Evolutionary conservation across 1,284 basidiomycete genomes (phyloP).

Genomic region (Boletus mariae): DNA sequence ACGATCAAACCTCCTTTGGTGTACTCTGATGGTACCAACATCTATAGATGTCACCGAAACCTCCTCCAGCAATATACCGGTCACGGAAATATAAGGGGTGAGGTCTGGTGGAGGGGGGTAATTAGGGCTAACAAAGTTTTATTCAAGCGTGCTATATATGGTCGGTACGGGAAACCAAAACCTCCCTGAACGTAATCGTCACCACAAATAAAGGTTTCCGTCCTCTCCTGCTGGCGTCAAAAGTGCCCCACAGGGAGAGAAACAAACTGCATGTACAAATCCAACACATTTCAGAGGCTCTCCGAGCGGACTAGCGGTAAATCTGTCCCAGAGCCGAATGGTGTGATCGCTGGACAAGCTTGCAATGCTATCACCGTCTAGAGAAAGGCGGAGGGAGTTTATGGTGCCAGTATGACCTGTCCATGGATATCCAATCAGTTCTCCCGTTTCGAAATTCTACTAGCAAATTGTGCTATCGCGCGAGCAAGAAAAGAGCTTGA

Average conservation of each 20-base stretch:
- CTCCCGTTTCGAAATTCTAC: neutral
- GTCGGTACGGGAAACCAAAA: too few species aligned
- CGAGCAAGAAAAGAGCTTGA: neutral
- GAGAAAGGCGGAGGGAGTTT: slow-evolving; percentile 3
- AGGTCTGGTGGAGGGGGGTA: neutral
- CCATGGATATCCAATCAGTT: slow-evolving; percentile 1
- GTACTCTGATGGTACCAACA: too few species aligned
- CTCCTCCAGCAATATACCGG: neutral
- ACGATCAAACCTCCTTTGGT: neutral
- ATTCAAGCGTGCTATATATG: too few species aligned
- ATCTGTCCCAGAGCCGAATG: slow-evolving; percentile 7
- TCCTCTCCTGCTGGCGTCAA: neutral
- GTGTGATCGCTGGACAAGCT: slow-evolving; percentile 7
- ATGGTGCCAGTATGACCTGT: slow-evolving; percentile 1
- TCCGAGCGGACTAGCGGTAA: too few species aligned
- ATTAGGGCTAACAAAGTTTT: neutral
- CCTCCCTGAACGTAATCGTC: neutral
- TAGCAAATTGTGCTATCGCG: neutral
- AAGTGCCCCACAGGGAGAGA: slow-evolving; percentile 9
- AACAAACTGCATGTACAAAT: neutral
- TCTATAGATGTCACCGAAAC: too few species aligned
- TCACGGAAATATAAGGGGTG: neutral
- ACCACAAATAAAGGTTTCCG: slow-evolving; percentile 6
- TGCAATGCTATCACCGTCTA: neutral
- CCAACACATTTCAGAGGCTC: neutral